Conservation (phyloP, 2,329 filamentous ascomycete genomes). For the Tolypocladium ovalisporum region DNA sequence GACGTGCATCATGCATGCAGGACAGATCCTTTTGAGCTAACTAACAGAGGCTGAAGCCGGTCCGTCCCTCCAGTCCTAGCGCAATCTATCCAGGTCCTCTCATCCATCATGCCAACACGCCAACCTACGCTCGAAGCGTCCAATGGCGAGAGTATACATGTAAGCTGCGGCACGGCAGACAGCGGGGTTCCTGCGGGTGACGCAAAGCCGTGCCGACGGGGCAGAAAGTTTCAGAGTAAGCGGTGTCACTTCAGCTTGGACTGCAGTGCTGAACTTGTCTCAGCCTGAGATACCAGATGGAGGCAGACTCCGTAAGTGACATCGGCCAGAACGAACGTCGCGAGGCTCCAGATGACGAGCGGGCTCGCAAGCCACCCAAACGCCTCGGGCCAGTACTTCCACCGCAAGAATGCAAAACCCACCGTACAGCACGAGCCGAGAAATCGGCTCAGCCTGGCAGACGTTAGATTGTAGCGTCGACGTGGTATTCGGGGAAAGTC, state of each 20-base stretch:
- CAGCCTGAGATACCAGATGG: background rate
- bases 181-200: background rate
- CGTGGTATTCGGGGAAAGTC: background rate
- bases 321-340: conserved; percentile 3
- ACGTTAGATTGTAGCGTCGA: background rate
- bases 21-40: background rate
- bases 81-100: no score
- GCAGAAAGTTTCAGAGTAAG: background rate
- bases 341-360: conserved; percentile 5
- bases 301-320: conserved; percentile 4
- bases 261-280: background rate
- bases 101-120: no score
- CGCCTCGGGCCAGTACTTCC: conserved; percentile 6
- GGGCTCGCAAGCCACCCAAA: conserved; percentile 5
- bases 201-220: background rate
- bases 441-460: conserved; percentile 5
- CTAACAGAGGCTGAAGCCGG: background rate
- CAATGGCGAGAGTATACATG: no score
- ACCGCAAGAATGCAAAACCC: conserved; percentile 5
- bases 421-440: conserved; percentile 6
- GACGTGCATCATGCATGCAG: background rate
- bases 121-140: no score
- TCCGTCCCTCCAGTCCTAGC: background rate
- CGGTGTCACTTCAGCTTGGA: background rate
- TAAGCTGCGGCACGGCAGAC: no score